Evolutionary conservation across 768 basidiomycete species (phyloP), one percentile per base, ranked within the genome.

Genomic region (Royoungia palumana): DNA sequence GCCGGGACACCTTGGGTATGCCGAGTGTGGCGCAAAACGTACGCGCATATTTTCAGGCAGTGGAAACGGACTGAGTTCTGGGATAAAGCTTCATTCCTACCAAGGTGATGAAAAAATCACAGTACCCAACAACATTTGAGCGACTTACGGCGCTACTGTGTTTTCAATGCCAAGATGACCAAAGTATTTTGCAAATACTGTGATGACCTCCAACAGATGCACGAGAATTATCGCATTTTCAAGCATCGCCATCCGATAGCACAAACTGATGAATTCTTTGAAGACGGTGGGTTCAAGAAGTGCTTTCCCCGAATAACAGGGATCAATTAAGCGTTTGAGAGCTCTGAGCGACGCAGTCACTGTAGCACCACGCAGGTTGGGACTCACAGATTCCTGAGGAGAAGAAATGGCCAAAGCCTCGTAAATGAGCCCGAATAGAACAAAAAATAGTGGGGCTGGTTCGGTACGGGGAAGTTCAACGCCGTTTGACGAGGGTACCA

Each of bases 371-470:
- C 77, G 77, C 10, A 71, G 56, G 11, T 73, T 62, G 6, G 71
- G 64, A 0, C 68, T 55, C 2, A 73, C 66, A 5, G 78, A 76
- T 0, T 81, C 72, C 46, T 89, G 81, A 0, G 83, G 69, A 2
- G 85, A 80, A 4, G 87, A 78, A 0, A 79, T 75, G 0, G 81
- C 80, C 7, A 97, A 71, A 0, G 89, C 84, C 63, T 98, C 95
- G 57, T 88, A 99, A 1, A 95, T 84, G n/a, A 98, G 79, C 11
- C 95, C 94, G 62, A 95, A 97, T 5, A 96, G 63, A 11, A 90
- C 78, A 69, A 85, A 93, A 71, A 97, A 99, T 68, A 90, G 83
- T 11, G 82, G 76, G 0, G 85, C 77, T 2, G 92, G 89, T 49
- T 91, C 88, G 8, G 70, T 60, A 5, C 76, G 68, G 14, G 67